Base-by-base conservation (phyloP, 345 rosid species). In the Geranium brycei region DNA sequence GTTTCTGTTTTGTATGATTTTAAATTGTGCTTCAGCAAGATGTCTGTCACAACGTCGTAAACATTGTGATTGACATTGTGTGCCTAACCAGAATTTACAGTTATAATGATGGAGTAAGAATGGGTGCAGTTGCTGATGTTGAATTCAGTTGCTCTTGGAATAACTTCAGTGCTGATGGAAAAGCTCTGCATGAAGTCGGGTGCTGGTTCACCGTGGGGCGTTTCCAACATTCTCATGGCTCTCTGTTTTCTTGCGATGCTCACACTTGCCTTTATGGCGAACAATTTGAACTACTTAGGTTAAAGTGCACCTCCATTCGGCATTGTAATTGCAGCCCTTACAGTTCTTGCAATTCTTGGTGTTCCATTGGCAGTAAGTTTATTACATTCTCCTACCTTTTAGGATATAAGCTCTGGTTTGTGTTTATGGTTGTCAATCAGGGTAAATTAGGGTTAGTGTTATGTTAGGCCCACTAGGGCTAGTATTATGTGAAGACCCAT, bases 121-220 rank as follows among this genome's bases (percentile, higher is more conserved):
- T 83, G 83, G 96, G 99, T 31, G 87, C 99, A 12, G 70, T 91
- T 60, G 92, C 79, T 93, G 76, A 88, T 91, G 99, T 76, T 93
- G 77, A 91, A 93, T 68, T 93, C 96, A 61, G 79, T 84, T 68
- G 76, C 85, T 62, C 92, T 93, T 60, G 99, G 97, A 74, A 71
- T 90, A 77, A 91, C 99, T 63, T 93, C 99, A 40, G 65, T 90
- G 77, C 82, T 90, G 40, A 83, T 93, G 95, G 97, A 93, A 85
- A 93, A 86, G 71, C 87, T 93, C 55, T 86, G 91, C 74, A 74
- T 97, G 77, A 93, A 86, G 79, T 81, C 89, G 91, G 97, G 99
- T 30, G 95, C 97, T 70, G 97, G 96, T 75, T 86, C 90, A 74
- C 35, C 88, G 18, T 88, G 96, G 99, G 99, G 99, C 60, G 35